Evolutionary conservation across 805 yeast genomes (phyloP).

Genomic region (Huiozyma naganishii): DNA sequence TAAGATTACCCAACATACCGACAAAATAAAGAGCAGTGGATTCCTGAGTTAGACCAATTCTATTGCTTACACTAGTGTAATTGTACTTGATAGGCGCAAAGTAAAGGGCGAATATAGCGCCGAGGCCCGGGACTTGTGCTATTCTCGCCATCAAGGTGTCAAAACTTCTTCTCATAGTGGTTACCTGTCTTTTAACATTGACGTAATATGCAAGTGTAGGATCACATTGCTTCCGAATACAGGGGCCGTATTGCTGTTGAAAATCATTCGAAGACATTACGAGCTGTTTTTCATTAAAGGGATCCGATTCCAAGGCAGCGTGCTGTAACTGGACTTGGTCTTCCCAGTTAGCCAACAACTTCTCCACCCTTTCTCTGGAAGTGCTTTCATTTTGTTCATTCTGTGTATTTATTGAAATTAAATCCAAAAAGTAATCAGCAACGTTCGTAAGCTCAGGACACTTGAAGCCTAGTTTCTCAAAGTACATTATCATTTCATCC

Average conservation of each 20-base stretch:
- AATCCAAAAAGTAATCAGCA: constrained; percentile 66
- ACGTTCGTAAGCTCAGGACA: constrained; percentile 55
- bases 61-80: constrained; percentile 44
- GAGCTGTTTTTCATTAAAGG: not conserved
- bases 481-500: constrained; percentile 35
- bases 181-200: constrained; percentile 29
- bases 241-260: constrained; percentile 10
- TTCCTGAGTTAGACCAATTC: constrained; percentile 71
- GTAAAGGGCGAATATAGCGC: constrained; percentile 54
- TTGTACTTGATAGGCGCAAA: constrained; percentile 47
- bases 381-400: constrained; percentile 31
- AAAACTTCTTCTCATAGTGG: constrained; percentile 35
- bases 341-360: constrained; percentile 32
- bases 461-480: constrained; percentile 37
- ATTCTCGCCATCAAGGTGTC: constrained; percentile 57
- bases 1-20: constrained; percentile 70
- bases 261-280: constrained; percentile 10
- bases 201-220: constrained; percentile 26
- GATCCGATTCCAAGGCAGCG: not conserved
- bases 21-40: constrained; percentile 61
- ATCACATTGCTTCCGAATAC: constrained; percentile 14
- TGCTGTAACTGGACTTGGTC: not conserved
- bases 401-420: constrained; percentile 49
- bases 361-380: constrained; percentile 33
- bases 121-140: constrained; percentile 53